These are phyloP conservation scores for Neophaeococcomyces mojaviensis DNA, from an alignment of 2,329 filamentous ascomycete species.

Conservation along the genomic window DNA sequence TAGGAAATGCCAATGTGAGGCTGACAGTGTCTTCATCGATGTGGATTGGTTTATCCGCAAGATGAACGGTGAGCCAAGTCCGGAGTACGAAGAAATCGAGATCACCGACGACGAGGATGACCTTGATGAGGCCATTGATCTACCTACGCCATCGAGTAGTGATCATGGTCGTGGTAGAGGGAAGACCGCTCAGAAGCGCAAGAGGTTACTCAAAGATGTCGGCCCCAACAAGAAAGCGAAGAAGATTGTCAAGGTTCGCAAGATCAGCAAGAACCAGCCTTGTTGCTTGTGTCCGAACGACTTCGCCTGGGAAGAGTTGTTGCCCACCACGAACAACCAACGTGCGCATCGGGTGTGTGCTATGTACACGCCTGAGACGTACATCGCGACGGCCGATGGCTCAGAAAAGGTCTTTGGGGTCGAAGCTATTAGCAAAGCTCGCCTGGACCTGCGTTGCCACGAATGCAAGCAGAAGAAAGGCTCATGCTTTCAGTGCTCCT, in stretches of 20 bases:
- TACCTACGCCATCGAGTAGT: constrained; percentile 71
- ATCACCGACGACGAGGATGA: constrained; percentile 58
- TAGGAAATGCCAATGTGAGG: constrained; percentile 92
- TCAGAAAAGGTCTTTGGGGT: constrained; percentile 71
- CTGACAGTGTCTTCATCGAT: constrained; percentile 98
- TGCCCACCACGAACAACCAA: constrained; percentile 79
- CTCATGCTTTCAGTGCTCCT: constrained; percentile 94
- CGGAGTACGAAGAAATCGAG: constrained; percentile 39
- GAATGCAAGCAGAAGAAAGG: constrained; percentile 91
- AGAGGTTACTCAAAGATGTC: constrained; percentile 41
- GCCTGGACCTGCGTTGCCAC: constrained; percentile 85
- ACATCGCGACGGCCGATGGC: constrained; percentile 63
- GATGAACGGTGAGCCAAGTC: constrained; percentile 69
- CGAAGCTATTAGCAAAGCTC: constrained; percentile 73
- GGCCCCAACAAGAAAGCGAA: constrained; percentile 50
- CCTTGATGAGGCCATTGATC: constrained; percentile 56
- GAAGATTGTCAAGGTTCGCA: constrained; percentile 69
- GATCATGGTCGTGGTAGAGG: constrained; percentile 54
- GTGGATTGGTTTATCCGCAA: constrained; percentile 94
- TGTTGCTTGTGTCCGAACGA: constrained; percentile 92
- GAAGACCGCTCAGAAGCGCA: constrained; percentile 57
- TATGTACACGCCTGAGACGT: constrained; percentile 85
- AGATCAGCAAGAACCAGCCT: constrained; percentile 50
- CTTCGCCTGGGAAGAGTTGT: constrained; percentile 69
- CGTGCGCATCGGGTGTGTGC: constrained; percentile 85